Percentiles rank a stretch among this genome's conserved stretches.
phyloP scores from a whole-genome alignment of 257 asterid species.

The Oldenlandia corymbosa region DNA sequence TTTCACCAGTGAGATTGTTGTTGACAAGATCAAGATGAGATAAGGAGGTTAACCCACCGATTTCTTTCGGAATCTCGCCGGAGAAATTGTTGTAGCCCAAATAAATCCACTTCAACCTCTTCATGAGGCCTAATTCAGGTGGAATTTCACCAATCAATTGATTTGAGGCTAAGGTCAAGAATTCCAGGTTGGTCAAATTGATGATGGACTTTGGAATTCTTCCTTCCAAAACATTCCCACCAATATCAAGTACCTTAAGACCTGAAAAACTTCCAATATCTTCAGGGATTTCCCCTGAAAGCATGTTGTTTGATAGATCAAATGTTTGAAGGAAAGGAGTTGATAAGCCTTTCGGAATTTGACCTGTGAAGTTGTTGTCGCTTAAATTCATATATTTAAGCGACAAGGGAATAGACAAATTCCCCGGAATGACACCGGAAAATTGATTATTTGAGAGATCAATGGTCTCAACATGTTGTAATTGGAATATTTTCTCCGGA shows the following conservation, averaged over 20 bases:
- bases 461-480: slow-evolving; percentile 42
- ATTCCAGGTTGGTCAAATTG: slow-evolving; percentile 49
- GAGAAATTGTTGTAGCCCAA: slow-evolving; percentile 80
- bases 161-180: slow-evolving; percentile 70
- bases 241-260: slow-evolving; percentile 57
- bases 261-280: slow-evolving; percentile 49
- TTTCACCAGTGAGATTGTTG: slow-evolving; percentile 74
- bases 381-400: slow-evolving; percentile 67
- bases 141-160: slow-evolving; percentile 62
- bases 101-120: slow-evolving; percentile 51
- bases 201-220: slow-evolving; percentile 44
- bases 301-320: slow-evolving; percentile 69
- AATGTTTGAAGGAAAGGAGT: slow-evolving; percentile 41
- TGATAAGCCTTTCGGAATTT: slow-evolving; percentile 28
- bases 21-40: slow-evolving; percentile 69
- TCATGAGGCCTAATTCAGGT: slow-evolving; percentile 39
- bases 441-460: slow-evolving; percentile 66
- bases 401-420: slow-evolving; percentile 27
- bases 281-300: slow-evolving; percentile 57
- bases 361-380: slow-evolving; percentile 64
- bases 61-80: slow-evolving; percentile 57
- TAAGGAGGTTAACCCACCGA: slow-evolving; percentile 43
- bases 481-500: slow-evolving; percentile 36
- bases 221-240: slow-evolving; percentile 65
- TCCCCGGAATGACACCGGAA: slow-evolving; percentile 48